Base-by-base conservation (phyloP, 306 rosid genomes). In the Cotoneaster glaucophyllus region DNA sequence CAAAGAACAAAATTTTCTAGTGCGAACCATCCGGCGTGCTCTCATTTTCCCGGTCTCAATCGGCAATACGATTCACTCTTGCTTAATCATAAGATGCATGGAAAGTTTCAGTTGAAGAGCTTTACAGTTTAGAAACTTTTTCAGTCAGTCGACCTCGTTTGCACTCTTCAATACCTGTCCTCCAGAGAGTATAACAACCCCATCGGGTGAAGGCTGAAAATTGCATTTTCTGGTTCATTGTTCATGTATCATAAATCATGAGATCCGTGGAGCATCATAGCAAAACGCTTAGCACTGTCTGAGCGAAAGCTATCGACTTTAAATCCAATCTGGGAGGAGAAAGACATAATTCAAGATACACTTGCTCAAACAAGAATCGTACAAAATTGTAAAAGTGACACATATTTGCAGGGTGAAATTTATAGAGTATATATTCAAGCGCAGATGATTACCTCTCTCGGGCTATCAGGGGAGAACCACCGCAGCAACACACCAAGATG, bases 381-480 rank as follows among this genome's bases (percentile, higher is more conserved):
- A 28, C 64, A 18, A 0, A 77, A 48, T 14, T 72, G 61, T 31
- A 50, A 73, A 73, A 57, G 26, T 75, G 34, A 31, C 34, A 56
- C n/a, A 69, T 64, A 70, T 52, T 54, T 15, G 26, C 9, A 53
- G 19, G 52, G 80, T 70, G 62, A 68, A 63, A 66, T 67, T 69
- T 11, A 61, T n/a, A 1, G 8, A 13, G 37, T 18, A 48, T 28
- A 7, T 11, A 21, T 56, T 56, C 17, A 64, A 28, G 74, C 21
- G 62, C 75, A 45, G 45, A 72, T 57, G n/a, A 71, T 84, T 90
- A 95, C 97, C 97, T 90, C 97, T n/a, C 79, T 29, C 13, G 76
- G 83, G 77, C 82, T 82, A 48, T 95, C 97, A 22, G 91, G 90
- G 54, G 97, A 86, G 80, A 95, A 88, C 99, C 99, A 95, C 79